Evolutionary conservation across 169 alveolate species (phyloP).

Genomic region (Plasmodium relictum): DNA sequence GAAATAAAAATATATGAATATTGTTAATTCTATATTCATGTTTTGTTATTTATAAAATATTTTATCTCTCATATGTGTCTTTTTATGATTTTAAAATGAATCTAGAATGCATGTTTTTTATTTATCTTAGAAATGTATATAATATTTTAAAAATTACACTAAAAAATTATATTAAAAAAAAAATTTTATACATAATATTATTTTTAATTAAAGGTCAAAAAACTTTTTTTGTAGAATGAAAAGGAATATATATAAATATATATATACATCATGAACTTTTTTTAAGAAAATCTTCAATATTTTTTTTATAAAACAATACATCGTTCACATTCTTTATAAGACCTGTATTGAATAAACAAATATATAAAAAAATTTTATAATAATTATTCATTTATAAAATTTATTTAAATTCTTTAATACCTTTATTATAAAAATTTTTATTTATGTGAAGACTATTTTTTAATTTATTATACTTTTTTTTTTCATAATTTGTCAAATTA

Average conservation of each 20-base stretch:
- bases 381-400: not conserved
- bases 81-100: no score
- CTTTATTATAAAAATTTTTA: conserved; percentile 37
- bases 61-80: not conserved
- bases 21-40: not conserved
- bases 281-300: conserved; percentile 37
- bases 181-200: not conserved
- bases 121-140: no score
- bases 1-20: not conserved
- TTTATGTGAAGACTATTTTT: conserved; percentile 11
- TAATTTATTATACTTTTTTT: conserved; percentile 27
- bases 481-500: conserved; percentile 39
- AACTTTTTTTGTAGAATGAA: not conserved
- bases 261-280: conserved; percentile 13
- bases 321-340: conserved; percentile 48
- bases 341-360: conserved; percentile 10
- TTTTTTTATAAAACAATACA: conserved; percentile 53
- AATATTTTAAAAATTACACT: no score
- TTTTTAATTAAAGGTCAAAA: not conserved
- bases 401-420: conserved; percentile 4
- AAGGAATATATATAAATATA: conserved; percentile 3
- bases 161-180: no score
- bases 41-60: not conserved
- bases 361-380: not conserved
- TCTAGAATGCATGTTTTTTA: no score